Evolutionary conservation across 805 yeast species (phyloP), one percentile per base, ranked within the genome.

Genomic region (Kodamaea leandrae): DNA sequence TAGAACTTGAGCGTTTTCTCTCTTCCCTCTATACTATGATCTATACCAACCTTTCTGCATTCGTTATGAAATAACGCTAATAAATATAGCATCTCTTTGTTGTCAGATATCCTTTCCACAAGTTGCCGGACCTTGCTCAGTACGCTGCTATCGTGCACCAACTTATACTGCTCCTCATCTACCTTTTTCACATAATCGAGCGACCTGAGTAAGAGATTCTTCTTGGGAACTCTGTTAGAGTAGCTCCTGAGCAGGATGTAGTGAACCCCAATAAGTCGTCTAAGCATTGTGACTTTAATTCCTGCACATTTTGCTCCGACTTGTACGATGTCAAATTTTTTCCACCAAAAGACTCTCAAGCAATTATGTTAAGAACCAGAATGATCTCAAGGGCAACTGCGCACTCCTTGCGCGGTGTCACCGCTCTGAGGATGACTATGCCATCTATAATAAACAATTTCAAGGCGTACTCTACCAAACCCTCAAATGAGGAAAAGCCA

Each of bases 1-100:
- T 52, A 37, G 45, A 54, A 65, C 36, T 42, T 47, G 48, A 52
- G 47, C 6, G 43, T 30, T 30, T 34, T 19, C 16, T 19, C 16
- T 28, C 55, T 42, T 6, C 34, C 42, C 3, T 36, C 47, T 14
- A 49, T 37, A 9, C 38, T 37, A 4, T 48, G 56, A 4, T 48
- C 44, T 16, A 66, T 59, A 5, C 65, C 68, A 5, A 62, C 36
- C 36, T 51, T 51, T 13, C 45, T 41, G 36, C 70, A 60, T 43
- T 66, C 65, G 10, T 41, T 37, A 39, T 64, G 65, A 48, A 68
- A 66, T 10, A 55, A 44, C 33, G 63, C 51, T 17, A 69, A 47
- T 10, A 63, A 46, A 36, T 50, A 53, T 27, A 62, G 50, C 13
- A 68, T 48, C 41, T 68, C 71, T 2, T 62, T 59, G 13, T 53